phyloP scores from a whole-genome alignment of 192 early-diverging fungal genomes.

The Entomortierella chlamydospora region DNA sequence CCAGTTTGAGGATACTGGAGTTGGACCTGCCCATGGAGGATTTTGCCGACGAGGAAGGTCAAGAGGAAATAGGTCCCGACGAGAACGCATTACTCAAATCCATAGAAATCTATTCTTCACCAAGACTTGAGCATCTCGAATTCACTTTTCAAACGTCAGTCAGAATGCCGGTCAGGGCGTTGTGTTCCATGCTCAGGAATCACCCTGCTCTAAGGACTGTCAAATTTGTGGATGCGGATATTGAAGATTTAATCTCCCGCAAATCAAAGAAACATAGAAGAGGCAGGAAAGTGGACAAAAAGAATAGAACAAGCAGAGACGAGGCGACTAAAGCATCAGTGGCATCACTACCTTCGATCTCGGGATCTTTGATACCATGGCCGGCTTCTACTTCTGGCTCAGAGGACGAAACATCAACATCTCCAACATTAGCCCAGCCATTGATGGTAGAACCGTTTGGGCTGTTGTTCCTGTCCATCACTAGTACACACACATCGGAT shows the following conservation, averaged over 20 bases:
- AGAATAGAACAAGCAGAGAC: background rate
- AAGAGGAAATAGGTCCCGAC: background rate
- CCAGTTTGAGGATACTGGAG: background rate
- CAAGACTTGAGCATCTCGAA: conserved; percentile 15
- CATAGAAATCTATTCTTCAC: conserved; percentile 6
- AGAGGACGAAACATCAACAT: background rate
- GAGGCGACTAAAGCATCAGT: background rate
- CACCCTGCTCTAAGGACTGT: conserved; percentile 5
- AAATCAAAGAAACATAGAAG: background rate
- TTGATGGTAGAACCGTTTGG: background rate
- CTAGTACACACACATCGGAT: conserved; percentile 17
- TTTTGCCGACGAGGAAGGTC: background rate
- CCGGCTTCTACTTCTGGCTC: background rate
- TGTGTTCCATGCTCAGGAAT: conserved; percentile 3
- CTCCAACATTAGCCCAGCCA: background rate
- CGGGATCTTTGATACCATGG: background rate
- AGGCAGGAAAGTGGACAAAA: background rate
- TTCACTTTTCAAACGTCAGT: conserved; percentile 24
- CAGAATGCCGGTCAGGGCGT: conserved; percentile 3
- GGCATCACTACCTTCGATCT: background rate
- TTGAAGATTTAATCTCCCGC: background rate
- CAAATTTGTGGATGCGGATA: conserved; percentile 29
- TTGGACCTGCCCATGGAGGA: conserved; percentile 18
- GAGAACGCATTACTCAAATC: conserved; percentile 10
- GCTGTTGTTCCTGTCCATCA: conserved; percentile 14